These are phyloP conservation scores for Chenopodium suecicum DNA, from an alignment of 148 eudicot genomes.

Conservation along the genomic window DNA sequence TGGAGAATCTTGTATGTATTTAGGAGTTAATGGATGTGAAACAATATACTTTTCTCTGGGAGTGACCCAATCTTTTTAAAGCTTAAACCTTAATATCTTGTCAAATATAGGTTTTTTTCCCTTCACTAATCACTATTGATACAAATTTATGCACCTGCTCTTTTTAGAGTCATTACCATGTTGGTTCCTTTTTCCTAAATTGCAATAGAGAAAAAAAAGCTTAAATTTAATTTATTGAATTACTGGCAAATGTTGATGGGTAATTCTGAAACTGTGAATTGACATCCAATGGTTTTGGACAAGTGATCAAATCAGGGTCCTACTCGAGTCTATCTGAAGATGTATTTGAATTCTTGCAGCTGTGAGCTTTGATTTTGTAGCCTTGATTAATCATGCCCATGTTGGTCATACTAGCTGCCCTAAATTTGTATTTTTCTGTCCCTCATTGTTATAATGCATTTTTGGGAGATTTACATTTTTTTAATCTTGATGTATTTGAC, in stretches of 20 bases:
- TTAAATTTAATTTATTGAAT: not conserved
- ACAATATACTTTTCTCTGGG: not conserved
- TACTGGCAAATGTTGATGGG: not conserved
- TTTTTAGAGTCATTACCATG: not conserved
- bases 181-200: not conserved
- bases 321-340: not conserved
- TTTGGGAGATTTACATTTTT: not conserved
- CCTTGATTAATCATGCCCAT: not conserved
- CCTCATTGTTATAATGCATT: not conserved
- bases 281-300: not conserved
- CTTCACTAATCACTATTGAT: not conserved
- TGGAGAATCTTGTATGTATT: constrained; percentile 3
- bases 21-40: constrained; percentile 4
- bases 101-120: not conserved
- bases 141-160: not conserved
- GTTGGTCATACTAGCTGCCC: not conserved
- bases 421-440: not conserved
- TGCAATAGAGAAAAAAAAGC: constrained; percentile 1
- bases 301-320: not conserved
- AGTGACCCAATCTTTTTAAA: not conserved
- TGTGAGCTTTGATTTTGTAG: not conserved
- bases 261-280: not conserved
- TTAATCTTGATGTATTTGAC: not conserved
- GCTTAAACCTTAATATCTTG: not conserved
- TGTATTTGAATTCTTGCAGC: not conserved